These are phyloP conservation scores for Paraphaeosphaeria minitans DNA, from an alignment of 2,329 filamentous ascomycete species.

Conservation along the genomic window DNA sequence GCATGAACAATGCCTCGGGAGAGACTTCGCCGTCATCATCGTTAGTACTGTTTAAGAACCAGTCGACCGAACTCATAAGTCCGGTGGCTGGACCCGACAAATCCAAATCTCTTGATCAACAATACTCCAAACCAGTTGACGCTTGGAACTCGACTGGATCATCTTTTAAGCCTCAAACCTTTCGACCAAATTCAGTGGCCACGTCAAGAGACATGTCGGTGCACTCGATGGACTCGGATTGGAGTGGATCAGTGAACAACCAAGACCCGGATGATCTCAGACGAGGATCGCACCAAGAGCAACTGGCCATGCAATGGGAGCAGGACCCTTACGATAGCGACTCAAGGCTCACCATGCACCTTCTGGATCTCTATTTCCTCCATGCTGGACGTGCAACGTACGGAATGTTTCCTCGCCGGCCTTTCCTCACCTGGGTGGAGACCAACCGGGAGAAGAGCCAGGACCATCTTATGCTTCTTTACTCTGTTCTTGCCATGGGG, in stretches of 20 bases:
- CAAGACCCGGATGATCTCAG: constrained; percentile 34
- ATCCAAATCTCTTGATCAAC: constrained; percentile 36
- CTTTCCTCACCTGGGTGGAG: constrained; percentile 62
- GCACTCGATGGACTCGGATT: constrained; percentile 42
- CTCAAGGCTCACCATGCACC: constrained; percentile 55
- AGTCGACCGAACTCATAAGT: constrained; percentile 37
- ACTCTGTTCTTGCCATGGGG: constrained; percentile 63
- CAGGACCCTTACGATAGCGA: constrained; percentile 61
- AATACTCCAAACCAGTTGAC: constrained; percentile 32
- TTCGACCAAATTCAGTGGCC: constrained; percentile 30
- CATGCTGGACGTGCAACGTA: constrained; percentile 61
- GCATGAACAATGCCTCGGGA: constrained; percentile 40
- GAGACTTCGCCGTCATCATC: constrained; percentile 41
- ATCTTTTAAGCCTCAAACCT: constrained; percentile 32
- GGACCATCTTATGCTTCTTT: constrained; percentile 65
- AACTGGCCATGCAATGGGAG: constrained; percentile 50
- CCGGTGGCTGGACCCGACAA: constrained; percentile 36
- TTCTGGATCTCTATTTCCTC: constrained; percentile 63
- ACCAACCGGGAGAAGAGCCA: constrained; percentile 54
- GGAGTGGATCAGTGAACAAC: constrained; percentile 38
- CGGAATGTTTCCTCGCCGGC: constrained; percentile 60
- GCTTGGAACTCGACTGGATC: constrained; percentile 32
- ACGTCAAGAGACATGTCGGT: constrained; percentile 40
- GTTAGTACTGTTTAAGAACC: constrained; percentile 38
- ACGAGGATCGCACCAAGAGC: constrained; percentile 40